Conservation (phyloP, 1,284 basidiomycete species). For the Tylopilus sp. region DNA sequence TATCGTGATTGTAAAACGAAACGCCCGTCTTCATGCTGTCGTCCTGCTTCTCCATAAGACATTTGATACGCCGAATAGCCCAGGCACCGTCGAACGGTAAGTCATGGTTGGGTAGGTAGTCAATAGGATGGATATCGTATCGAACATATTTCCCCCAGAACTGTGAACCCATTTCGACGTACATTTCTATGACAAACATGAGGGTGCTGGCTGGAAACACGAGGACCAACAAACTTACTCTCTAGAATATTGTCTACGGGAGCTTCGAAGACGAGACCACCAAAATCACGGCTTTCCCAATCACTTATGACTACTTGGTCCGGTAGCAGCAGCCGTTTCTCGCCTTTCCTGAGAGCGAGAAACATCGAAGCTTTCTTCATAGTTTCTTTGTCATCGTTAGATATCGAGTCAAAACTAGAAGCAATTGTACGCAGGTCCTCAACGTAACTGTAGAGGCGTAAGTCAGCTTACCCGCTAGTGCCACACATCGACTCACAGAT, state of each 20-base stretch:
- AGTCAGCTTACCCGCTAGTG: conserved; percentile 11
- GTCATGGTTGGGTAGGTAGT: background rate
- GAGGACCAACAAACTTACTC: conserved; percentile 20
- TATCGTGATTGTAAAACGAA: conserved; percentile 1
- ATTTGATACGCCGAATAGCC: conserved; percentile 20
- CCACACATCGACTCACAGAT: conserved; percentile 17
- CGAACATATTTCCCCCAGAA: conserved; percentile 33
- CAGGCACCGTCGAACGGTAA: conserved; percentile 8
- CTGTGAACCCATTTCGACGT: conserved; percentile 30
- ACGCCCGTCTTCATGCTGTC: conserved; percentile 4
- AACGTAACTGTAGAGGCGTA: conserved; percentile 28
- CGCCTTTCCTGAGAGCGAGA: conserved; percentile 12
- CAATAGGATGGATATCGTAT: conserved; percentile 16
- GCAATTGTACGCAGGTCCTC: conserved; percentile 36
- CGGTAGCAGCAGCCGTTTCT: conserved; percentile 18
- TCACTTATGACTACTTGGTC: conserved; percentile 34
- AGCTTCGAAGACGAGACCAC: conserved; percentile 26
- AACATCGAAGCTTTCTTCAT: conserved; percentile 38
- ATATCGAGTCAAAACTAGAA: conserved; percentile 22
- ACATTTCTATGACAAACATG: conserved; percentile 21
- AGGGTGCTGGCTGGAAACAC: background rate
- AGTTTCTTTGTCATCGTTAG: conserved; percentile 14
- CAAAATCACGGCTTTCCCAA: conserved; percentile 35
- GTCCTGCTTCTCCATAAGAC: conserved; percentile 26
- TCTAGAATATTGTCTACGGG: conserved; percentile 37